These are phyloP conservation scores for Madurella fahalii DNA, from an alignment of 2,329 filamentous ascomycete species.

Conservation along the genomic window DNA sequence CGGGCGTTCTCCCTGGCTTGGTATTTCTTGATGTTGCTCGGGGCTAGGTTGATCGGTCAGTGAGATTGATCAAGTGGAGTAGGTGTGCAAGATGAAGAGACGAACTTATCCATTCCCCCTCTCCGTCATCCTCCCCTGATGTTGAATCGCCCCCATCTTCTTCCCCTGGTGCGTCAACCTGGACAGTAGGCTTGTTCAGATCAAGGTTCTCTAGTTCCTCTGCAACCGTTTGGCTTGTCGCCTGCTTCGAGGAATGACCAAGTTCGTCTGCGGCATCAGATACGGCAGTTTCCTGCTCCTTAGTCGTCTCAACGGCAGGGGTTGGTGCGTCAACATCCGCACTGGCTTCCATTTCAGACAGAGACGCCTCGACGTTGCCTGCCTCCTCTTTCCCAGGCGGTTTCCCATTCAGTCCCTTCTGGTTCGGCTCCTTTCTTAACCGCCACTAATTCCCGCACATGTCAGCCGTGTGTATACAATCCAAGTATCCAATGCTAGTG, in stretches of 20 bases:
- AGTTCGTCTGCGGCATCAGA: conserved; percentile 1
- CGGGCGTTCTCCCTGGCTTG: conserved; percentile 62
- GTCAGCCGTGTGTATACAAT: neutral
- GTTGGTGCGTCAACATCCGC: neutral
- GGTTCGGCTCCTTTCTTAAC: conserved; percentile 70
- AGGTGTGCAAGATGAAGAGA: neutral
- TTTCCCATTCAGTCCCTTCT: conserved; percentile 71
- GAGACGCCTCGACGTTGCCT: conserved; percentile 11
- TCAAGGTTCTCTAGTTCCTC: conserved; percentile 25
- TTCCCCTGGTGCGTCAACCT: conserved; percentile 21
- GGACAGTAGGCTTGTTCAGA: conserved; percentile 17
- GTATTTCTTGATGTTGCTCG: conserved; percentile 82
- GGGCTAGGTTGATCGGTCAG: conserved; percentile 44
- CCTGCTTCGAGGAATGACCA: conserved; percentile 7
- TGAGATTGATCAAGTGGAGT: neutral
- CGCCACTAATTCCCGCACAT: conserved; percentile 52
- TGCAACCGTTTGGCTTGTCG: conserved; percentile 12
- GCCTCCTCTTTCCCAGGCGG: conserved; percentile 47
- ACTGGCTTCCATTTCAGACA: conserved; percentile 1
- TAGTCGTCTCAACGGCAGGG: conserved; percentile 37
- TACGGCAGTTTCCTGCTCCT: conserved; percentile 15
- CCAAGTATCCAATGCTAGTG: too few relatives aligned
- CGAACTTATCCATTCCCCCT: conserved; percentile 27
- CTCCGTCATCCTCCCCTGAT: conserved; percentile 23
- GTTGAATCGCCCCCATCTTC: conserved; percentile 25